A percentile compares a stretch with the other conserved stretches of the same genome.
These are phyloP conservation scores for Vitis hybrid DNA, from an alignment of 177 flowering plant species.

Conservation along the genomic window DNA sequence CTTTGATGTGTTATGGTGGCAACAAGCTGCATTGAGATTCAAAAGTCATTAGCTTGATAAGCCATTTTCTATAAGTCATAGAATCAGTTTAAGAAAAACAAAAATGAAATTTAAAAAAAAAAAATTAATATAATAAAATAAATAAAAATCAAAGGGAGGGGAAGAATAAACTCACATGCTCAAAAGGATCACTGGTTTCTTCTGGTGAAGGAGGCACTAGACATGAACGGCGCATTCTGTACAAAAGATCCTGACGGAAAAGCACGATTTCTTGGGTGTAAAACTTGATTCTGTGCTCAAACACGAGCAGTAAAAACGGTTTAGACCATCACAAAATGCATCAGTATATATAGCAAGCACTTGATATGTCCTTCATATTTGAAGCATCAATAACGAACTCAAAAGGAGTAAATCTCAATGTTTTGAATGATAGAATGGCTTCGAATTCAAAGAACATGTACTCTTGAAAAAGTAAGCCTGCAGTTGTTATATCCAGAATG, in stretches of 20 bases:
- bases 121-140: neutral
- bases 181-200: constrained; percentile 88
- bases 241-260: constrained; percentile 89
- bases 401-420: neutral
- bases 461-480: neutral
- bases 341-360: neutral
- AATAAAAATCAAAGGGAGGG: neutral
- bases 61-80: neutral
- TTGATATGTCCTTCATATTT: neutral
- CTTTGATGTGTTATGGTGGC: constrained; percentile 94
- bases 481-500: neutral
- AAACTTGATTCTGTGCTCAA: constrained; percentile 71
- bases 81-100: neutral
- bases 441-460: neutral
- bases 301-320: neutral
- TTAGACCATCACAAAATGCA: neutral
- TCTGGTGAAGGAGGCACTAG: constrained; percentile 81
- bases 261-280: constrained; percentile 90
- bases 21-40: constrained; percentile 72
- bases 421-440: no score
- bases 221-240: constrained; percentile 90
- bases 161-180: constrained; percentile 60
- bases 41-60: constrained; percentile 7
- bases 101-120: no score
- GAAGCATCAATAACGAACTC: neutral